phyloP scores from a whole-genome alignment of 306 rosid genomes.

The Sicyos baderoa region DNA sequence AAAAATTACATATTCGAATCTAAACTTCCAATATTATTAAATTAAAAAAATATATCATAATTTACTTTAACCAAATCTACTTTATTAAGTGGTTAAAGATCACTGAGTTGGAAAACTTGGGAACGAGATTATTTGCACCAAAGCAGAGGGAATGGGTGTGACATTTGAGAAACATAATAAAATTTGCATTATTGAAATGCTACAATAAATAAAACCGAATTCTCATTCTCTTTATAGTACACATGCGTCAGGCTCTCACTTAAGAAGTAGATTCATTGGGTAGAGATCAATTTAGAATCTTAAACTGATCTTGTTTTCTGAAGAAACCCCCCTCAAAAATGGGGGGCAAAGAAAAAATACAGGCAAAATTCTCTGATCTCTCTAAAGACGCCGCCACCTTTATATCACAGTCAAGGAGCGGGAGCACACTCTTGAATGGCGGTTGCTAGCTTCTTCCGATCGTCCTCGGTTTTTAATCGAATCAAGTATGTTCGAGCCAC shows the following conservation, averaged over 20 bases:
- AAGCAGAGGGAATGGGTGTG: not conserved
- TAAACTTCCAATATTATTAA: too few relatives aligned
- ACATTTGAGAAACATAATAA: too few relatives aligned
- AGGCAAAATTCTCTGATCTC: not conserved
- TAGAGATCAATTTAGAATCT: slow-evolving; percentile 2
- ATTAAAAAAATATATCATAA: too few relatives aligned
- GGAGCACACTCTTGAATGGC: slow-evolving; percentile 90
- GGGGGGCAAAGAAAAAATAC: not conserved
- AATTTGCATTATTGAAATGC: not conserved
- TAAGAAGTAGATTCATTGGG: slow-evolving; percentile 16
- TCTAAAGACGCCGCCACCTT: not conserved
- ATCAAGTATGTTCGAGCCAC: slow-evolving; percentile 82
- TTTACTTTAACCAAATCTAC: too few relatives aligned
- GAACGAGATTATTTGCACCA: not conserved
- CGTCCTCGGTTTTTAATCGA: slow-evolving; percentile 77
- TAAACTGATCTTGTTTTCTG: not conserved
- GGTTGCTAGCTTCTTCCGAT: slow-evolving; percentile 62
- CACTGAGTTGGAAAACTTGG: too few relatives aligned
- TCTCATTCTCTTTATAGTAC: slow-evolving; percentile 26
- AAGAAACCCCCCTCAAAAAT: not conserved
- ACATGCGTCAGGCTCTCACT: slow-evolving; percentile 23
- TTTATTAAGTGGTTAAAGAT: too few relatives aligned
- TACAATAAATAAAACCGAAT: slow-evolving; percentile 14
- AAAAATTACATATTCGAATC: too few relatives aligned
- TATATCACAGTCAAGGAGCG: slow-evolving; percentile 31